A percentile compares a stretch with the other conserved stretches of the same genome.
These are phyloP conservation scores for Manihot esculenta DNA, from an alignment of 441 rosid species.

Conservation along the genomic window DNA sequence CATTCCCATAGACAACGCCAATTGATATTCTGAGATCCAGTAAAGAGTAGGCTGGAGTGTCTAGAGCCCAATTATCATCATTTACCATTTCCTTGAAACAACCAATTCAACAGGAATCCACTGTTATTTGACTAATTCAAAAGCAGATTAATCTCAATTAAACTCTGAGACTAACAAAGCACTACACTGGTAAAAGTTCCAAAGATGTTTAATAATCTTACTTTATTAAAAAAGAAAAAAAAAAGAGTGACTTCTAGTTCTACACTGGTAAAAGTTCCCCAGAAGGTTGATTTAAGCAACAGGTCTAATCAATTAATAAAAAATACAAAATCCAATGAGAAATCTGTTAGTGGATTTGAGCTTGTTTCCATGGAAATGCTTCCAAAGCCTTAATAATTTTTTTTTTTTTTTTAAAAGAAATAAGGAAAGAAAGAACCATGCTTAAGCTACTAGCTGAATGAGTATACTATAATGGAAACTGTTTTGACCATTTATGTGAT, in stretches of 20 bases:
- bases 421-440: neutral
- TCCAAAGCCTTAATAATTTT: conserved; percentile 1
- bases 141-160: neutral
- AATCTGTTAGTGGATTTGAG: neutral
- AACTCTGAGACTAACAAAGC: neutral
- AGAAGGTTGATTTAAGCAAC: neutral
- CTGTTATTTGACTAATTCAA: neutral
- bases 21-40: too few species aligned
- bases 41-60: too few species aligned
- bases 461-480: neutral
- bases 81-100: neutral
- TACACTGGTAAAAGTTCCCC: neutral
- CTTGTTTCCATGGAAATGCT: neutral
- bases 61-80: too few species aligned
- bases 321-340: neutral
- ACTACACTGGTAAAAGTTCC: neutral
- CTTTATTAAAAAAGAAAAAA: neutral
- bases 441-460: conserved; percentile 1
- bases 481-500: neutral
- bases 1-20: too few species aligned
- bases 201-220: neutral
- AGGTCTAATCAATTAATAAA: neutral
- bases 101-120: neutral
- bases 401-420: too few species aligned
- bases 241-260: too few species aligned